phyloP scores from a whole-genome alignment of 2,329 filamentous ascomycete species.

The Fulvia fulva region DNA sequence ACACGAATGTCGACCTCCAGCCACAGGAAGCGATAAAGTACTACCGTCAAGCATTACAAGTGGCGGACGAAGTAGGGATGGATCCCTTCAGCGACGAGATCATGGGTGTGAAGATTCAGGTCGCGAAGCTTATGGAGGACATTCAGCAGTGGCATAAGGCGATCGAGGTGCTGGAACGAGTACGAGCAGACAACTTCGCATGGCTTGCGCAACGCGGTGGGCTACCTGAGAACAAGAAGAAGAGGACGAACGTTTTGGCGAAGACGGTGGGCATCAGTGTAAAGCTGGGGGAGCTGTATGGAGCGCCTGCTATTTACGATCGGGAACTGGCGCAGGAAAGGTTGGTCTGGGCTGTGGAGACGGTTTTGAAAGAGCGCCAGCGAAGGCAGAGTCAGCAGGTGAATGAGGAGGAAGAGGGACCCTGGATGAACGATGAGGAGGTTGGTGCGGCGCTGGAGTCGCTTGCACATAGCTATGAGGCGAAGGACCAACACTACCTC shows the following conservation, averaged over 20 bases:
- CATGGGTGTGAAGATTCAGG: constrained; percentile 79
- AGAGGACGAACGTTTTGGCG: constrained; percentile 64
- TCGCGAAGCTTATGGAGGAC: constrained; percentile 75
- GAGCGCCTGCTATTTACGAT: constrained; percentile 69
- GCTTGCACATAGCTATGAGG: constrained; percentile 72
- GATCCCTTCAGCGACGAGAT: constrained; percentile 90
- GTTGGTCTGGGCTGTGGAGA: constrained; percentile 77
- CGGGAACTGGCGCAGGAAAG: constrained; percentile 69
- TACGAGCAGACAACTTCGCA: constrained; percentile 62
- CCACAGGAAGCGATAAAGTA: constrained; percentile 74
- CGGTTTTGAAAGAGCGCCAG: constrained; percentile 68
- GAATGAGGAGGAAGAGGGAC: constrained; percentile 61
- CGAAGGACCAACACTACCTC: constrained; percentile 70
- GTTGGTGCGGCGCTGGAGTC: constrained; percentile 75
- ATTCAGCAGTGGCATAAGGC: constrained; percentile 66
- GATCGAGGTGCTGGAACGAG: constrained; percentile 72
- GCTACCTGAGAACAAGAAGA: constrained; percentile 41
- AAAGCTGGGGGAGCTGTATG: constrained; percentile 81
- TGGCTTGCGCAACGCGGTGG: constrained; percentile 46
- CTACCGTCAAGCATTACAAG: constrained; percentile 73
- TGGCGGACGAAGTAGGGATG: constrained; percentile 69
- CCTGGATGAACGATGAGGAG: constrained; percentile 67
- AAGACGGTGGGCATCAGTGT: constrained; percentile 73
- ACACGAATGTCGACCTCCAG: constrained; percentile 71
- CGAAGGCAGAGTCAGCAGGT: constrained; percentile 53